Evolutionary conservation across 2,329 filamentous ascomycete species (phyloP).

Genomic region (Stemphylium beticola): DNA sequence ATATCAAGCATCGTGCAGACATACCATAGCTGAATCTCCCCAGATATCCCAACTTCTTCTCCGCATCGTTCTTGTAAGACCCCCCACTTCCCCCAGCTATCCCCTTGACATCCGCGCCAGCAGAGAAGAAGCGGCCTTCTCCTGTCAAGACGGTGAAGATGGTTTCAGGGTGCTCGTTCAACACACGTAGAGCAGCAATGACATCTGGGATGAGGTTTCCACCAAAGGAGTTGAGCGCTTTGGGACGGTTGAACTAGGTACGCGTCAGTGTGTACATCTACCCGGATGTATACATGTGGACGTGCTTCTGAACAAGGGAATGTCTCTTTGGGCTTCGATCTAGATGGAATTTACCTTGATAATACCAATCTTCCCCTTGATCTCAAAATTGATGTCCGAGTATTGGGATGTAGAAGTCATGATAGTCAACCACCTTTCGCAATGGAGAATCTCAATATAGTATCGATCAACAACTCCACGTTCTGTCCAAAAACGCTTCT

Average conservation of each 20-base stretch:
- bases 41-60: conserved; percentile 44
- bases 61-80: conserved; percentile 29
- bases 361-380: conserved; percentile 53
- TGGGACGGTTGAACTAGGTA: conserved; percentile 56
- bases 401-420: conserved; percentile 40
- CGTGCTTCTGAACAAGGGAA: too few relatives aligned
- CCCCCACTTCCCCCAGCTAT: conserved; percentile 4
- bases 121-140: conserved; percentile 58
- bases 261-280: not conserved
- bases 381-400: conserved; percentile 53
- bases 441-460: too few relatives aligned
- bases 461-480: too few relatives aligned
- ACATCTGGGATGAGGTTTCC: conserved; percentile 54
- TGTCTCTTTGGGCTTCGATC: too few relatives aligned
- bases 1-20: conserved; percentile 2
- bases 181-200: conserved; percentile 52
- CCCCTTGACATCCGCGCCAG: conserved; percentile 57
- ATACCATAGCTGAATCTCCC: conserved; percentile 38
- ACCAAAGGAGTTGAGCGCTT: conserved; percentile 57
- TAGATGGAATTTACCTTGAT: conserved; percentile 49
- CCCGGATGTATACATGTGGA: not conserved
- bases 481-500: too few relatives aligned
- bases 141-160: conserved; percentile 60
- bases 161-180: conserved; percentile 57
- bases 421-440: not conserved